These are phyloP conservation scores for Silene uniflora DNA, from an alignment of 148 eudicot genomes.

Conservation along the genomic window DNA sequence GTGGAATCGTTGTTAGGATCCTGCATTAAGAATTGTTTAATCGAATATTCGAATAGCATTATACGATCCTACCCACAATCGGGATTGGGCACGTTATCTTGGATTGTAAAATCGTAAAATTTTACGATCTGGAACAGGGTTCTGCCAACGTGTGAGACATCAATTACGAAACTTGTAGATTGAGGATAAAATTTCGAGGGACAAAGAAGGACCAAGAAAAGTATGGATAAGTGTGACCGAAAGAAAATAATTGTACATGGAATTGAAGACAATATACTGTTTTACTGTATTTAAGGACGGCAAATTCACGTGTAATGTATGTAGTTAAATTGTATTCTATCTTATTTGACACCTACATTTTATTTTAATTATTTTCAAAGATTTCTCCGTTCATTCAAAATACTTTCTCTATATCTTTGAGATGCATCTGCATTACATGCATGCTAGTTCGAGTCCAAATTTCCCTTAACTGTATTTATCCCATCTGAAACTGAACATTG, in stretches of 20 bases:
- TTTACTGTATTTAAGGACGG: neutral
- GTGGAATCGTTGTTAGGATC: no score
- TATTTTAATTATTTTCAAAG: neutral
- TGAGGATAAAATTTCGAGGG: neutral
- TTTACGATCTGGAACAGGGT: neutral
- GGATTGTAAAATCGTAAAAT: no score
- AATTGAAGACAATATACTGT: neutral
- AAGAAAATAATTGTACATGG: neutral
- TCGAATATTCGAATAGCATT: no score
- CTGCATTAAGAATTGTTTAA: no score
- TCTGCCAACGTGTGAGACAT: neutral
- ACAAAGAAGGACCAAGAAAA: neutral
- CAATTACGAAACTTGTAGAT: neutral
- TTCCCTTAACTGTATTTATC: neutral
- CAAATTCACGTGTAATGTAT: neutral
- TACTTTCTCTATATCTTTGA: neutral
- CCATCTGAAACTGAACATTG: neutral
- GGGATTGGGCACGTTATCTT: no score
- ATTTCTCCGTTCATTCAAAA: neutral
- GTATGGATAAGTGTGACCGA: neutral
- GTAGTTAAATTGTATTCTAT: neutral
- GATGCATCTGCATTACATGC: neutral
- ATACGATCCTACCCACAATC: no score
- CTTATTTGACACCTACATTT: neutral
- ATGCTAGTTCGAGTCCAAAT: neutral